Conservation (phyloP, 2,329 filamentous ascomycete species). For the Pezicula neosporulosa region DNA sequence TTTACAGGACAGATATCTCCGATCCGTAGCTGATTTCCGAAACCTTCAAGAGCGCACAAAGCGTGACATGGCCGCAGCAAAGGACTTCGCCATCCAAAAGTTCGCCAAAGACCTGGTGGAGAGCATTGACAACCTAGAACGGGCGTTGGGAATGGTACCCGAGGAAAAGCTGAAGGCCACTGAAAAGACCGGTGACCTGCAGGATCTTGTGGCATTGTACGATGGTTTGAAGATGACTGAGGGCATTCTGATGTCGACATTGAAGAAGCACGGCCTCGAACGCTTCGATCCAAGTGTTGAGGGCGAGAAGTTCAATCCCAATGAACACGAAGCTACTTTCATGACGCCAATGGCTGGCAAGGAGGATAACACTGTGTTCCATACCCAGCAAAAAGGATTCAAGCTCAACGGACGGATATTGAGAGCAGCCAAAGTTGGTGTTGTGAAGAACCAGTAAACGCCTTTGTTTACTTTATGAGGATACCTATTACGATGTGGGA, state of each 20-base stretch:
- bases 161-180: constrained; percentile 62
- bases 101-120: constrained; percentile 96
- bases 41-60: constrained; percentile 94
- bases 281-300: constrained; percentile 71
- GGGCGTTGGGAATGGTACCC: constrained; percentile 78
- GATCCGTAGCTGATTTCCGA: constrained; percentile 92
- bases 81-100: constrained; percentile 89
- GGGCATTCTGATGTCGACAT: constrained; percentile 76
- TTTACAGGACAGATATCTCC: constrained; percentile 84
- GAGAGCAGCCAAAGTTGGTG: constrained; percentile 91
- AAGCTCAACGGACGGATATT: constrained; percentile 86
- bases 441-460: constrained; percentile 70
- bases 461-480: neutral
- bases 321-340: constrained; percentile 94
- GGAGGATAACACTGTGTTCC: constrained; percentile 87
- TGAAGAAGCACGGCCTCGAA: constrained; percentile 93
- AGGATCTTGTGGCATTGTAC: constrained; percentile 78
- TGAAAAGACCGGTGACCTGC: constrained; percentile 48
- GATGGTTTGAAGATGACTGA: constrained; percentile 96
- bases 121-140: constrained; percentile 95
- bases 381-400: constrained; percentile 94
- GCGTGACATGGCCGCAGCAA: constrained; percentile 82
- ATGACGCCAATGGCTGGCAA: constrained; percentile 84
- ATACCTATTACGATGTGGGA: neutral
- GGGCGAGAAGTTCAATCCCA: constrained; percentile 89